These are phyloP conservation scores for Moniliophthora roreri DNA, from an alignment of 1,284 basidiomycete genomes.

Conservation along the genomic window DNA sequence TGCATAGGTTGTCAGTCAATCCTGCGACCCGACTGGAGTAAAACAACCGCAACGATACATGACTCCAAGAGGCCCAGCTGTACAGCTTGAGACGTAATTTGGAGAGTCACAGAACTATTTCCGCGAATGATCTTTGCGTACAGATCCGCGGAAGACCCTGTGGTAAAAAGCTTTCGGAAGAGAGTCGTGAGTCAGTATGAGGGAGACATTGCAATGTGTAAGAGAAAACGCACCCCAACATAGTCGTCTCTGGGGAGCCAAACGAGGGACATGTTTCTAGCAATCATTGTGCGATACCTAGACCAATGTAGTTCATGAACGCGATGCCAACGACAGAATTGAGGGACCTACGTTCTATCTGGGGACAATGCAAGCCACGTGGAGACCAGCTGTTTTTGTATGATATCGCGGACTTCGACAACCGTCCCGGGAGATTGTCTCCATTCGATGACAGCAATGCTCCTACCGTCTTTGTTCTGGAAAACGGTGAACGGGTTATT, in stretches of 20 bases:
- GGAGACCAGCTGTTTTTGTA: conserved; percentile 24
- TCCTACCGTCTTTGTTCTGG: not conserved
- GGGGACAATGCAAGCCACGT: conserved; percentile 23
- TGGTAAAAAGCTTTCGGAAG: conserved; percentile 34
- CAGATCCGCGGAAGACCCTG: conserved; percentile 32
- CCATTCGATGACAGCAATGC: conserved; percentile 23
- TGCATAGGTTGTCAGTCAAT: conserved; percentile 48
- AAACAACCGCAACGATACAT: conserved; percentile 40
- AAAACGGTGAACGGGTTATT: not conserved
- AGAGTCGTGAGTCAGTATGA: conserved; percentile 10
- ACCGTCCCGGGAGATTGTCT: conserved; percentile 18
- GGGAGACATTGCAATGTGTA: not conserved
- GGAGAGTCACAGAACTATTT: conserved; percentile 37
- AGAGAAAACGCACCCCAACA: conserved; percentile 33
- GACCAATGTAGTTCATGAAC: conserved; percentile 24
- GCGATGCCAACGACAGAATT: not conserved
- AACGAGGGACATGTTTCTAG: conserved; percentile 34
- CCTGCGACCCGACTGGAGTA: conserved; percentile 48
- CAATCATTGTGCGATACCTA: conserved; percentile 34
- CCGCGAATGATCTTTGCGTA: conserved; percentile 41
- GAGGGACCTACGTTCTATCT: conserved; percentile 23
- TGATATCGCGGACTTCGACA: conserved; percentile 23
- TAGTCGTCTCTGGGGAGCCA: conserved; percentile 39
- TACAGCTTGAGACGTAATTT: conserved; percentile 44
- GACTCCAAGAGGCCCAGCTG: conserved; percentile 44